Conservation (phyloP, 257 asterid species). For the Penstemon newberryi region DNA sequence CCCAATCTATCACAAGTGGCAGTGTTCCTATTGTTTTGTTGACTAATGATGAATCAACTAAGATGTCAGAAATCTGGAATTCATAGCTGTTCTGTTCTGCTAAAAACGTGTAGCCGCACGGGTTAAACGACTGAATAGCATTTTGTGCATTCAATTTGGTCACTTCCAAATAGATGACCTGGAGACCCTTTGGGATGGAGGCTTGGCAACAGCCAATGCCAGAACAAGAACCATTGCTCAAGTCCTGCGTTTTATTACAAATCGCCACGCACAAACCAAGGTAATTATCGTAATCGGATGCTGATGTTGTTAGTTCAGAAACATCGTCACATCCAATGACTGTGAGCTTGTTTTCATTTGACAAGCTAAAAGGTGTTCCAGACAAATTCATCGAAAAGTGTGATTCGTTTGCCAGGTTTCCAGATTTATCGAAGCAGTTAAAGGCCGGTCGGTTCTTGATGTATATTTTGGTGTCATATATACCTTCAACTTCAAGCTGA, state of each 20-base stretch:
- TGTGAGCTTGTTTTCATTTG: constrained; percentile 34
- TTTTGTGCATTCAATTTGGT: neutral
- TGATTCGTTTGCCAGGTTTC: neutral
- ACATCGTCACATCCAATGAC: constrained; percentile 38
- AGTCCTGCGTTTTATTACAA: constrained; percentile 34
- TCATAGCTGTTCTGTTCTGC: constrained; percentile 26
- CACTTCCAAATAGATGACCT: neutral
- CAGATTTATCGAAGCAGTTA: neutral
- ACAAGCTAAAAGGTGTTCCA: constrained; percentile 29
- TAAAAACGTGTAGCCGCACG: constrained; percentile 40
- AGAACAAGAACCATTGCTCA: constrained; percentile 34
- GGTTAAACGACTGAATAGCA: constrained; percentile 24
- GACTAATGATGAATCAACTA: constrained; percentile 2
- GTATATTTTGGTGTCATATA: constrained; percentile 22
- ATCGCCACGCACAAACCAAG: neutral
- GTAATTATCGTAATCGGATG: neutral
- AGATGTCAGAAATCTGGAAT: constrained; percentile 31
- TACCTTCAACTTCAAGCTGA: constrained; percentile 27
- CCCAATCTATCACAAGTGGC: constrained; percentile 40
- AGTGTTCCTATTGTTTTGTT: constrained; percentile 9
- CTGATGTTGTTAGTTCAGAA: neutral
- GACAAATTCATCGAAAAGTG: constrained; percentile 4
- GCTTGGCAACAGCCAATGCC: constrained; percentile 49
- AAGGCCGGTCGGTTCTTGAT: constrained; percentile 27
- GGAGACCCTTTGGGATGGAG: constrained; percentile 40